These are phyloP conservation scores for Paramecium tetraurelia DNA, from an alignment of 73 alveolate species.

Conservation along the genomic window DNA sequence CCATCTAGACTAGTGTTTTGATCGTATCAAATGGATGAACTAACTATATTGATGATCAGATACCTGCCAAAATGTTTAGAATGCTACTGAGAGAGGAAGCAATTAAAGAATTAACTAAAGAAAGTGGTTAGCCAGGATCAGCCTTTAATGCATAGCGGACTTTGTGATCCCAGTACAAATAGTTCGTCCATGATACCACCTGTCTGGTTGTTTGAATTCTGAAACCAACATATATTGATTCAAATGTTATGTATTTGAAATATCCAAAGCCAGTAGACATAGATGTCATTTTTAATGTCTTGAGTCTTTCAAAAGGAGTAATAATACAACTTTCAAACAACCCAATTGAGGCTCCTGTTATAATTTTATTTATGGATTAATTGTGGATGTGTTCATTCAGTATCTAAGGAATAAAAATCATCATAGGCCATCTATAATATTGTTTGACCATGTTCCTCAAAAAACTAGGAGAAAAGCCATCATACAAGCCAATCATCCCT, in stretches of 20 bases:
- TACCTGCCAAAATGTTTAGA: conserved; percentile 1
- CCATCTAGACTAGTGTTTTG: conserved; percentile 32
- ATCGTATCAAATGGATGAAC: conserved; percentile 50
- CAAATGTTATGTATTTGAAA: background rate
- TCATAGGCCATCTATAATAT: conserved; percentile 48
- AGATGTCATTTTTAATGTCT: conserved; percentile 25
- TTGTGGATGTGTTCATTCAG: background rate
- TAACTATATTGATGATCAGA: background rate
- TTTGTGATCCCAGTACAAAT: conserved; percentile 38
- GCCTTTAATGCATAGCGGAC: conserved; percentile 15
- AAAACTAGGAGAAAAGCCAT: conserved; percentile 46
- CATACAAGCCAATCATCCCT: conserved; percentile 12
- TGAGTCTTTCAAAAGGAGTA: conserved; percentile 35
- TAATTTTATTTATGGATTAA: background rate
- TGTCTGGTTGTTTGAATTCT: conserved; percentile 9
- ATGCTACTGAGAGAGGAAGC: background rate
- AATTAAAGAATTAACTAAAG: background rate
- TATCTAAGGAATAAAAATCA: background rate
- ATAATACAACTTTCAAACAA: conserved; percentile 40
- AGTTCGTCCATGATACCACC: conserved; percentile 35
- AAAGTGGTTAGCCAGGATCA: background rate
- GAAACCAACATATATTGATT: background rate
- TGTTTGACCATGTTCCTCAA: background rate
- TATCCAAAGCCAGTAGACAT: background rate
- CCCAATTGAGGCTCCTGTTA: conserved; percentile 28